Base-by-base conservation (phyloP, 2,329 filamentous ascomycete species). In the Aspergillus sp. region DNA sequence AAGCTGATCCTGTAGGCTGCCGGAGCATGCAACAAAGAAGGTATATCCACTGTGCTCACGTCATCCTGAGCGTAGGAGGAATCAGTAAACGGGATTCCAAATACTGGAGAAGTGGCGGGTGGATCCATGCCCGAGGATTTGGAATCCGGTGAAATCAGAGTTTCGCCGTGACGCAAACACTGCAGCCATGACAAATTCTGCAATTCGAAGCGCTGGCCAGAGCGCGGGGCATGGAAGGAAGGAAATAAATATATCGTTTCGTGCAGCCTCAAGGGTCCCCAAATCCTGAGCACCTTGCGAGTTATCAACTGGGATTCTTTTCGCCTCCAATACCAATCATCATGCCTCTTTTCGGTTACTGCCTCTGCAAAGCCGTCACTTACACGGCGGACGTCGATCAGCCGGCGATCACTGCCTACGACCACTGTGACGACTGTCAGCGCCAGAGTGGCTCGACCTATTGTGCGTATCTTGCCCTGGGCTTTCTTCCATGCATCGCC, bases 351-450 rank as follows among this genome's bases (percentile, higher is more conserved):
- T 82, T 82, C 56, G 87, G 87, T 75, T 87, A 90, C 82, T 90
- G 87, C 74, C 86, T 90, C 65, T 90, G 87, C 83, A 87, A 87
- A 73, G 83, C 85, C 69, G 85, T 89, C 77, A 90, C 87, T 71
- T 92, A 91, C 82, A 82, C 82, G 71, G 81, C 83, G 66, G 73
- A 85, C 63, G 69, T 74, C 60, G 78, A 78, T 18, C 60, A 62
- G 16, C 75, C 79, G 11, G 61, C 72, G 10, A 42, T 75, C 14
- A 77, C 84, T 54, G 87, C 83, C 64, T 89, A 90, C 73, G 88
- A 90, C 72, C 87, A 90, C 80, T 90, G 87, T 69, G 87, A 90
- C 71, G 87, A 89, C 77, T 90, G 87, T 82, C 87, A 90, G 77
- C 86, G 87, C 70, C 87, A 90, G 77, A 84, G 77, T 54, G 87